phyloP scores from a whole-genome alignment of 2,329 filamentous ascomycete species.

The Xylaria sp. region DNA sequence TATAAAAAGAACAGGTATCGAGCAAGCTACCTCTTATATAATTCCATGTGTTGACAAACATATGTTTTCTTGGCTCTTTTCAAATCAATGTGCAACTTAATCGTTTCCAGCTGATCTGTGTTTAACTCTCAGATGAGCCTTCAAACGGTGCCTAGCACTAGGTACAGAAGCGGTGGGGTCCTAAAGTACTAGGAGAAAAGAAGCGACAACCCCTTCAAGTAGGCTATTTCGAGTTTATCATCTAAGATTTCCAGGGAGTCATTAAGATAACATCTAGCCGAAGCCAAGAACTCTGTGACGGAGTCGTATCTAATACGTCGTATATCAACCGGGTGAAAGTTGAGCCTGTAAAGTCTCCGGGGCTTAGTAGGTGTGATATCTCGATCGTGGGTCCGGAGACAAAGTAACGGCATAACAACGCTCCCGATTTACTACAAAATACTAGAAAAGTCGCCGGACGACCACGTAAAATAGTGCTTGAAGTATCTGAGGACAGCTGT shows the following conservation, averaged over 20 bases:
- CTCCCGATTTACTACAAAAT: slow-evolving; percentile 18
- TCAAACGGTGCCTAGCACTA: not conserved
- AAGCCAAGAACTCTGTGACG: not conserved
- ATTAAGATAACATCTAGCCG: not conserved
- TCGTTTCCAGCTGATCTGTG: not conserved
- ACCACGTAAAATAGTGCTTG: not conserved
- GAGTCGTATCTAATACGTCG: not conserved
- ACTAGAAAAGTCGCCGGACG: slow-evolving; percentile 12
- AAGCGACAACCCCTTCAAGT: not conserved
- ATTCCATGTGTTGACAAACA: not conserved
- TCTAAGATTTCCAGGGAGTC: not conserved
- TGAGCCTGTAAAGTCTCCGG: slow-evolving; percentile 29
- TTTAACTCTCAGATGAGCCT: not conserved
- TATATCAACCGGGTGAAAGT: slow-evolving; percentile 28
- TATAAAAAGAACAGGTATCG: no score
- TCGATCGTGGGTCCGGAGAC: slow-evolving; percentile 24
- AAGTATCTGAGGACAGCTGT: not conserved
- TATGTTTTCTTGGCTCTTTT: not conserved
- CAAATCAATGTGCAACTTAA: not conserved
- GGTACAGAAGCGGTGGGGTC: not conserved
- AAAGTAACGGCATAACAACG: slow-evolving; percentile 23
- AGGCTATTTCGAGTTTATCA: not conserved
- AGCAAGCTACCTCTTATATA: no score
- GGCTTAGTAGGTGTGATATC: not conserved
- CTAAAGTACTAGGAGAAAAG: not conserved